Evolutionary conservation across 805 yeast species (phyloP).

Genomic region (Zygosaccharomyces kombuchaensis): DNA sequence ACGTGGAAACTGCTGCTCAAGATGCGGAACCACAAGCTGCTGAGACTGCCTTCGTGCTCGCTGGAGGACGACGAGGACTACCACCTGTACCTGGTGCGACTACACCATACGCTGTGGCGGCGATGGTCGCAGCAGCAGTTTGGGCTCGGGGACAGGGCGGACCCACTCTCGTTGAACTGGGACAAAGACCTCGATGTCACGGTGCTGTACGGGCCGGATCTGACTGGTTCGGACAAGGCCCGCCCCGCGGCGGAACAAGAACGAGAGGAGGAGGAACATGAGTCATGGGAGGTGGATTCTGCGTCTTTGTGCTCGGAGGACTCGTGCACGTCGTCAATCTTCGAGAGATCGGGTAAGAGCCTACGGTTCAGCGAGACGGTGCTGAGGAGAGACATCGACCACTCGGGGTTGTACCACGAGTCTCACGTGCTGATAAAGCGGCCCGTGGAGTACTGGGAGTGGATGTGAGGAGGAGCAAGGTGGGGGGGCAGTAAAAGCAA

Average conservation of each 20-base stretch:
- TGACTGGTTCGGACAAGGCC: conserved; percentile 9
- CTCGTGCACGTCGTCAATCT: conserved; percentile 28
- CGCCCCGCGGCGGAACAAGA: not conserved
- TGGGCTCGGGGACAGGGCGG: conserved; percentile 56
- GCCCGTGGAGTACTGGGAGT: not conserved
- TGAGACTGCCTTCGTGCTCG: conserved; percentile 35
- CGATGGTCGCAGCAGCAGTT: conserved; percentile 86
- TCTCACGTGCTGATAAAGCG: conserved; percentile 20
- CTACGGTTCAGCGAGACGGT: conserved; percentile 27
- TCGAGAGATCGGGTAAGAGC: conserved; percentile 21
- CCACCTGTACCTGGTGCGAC: conserved; percentile 39
- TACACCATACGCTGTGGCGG: conserved; percentile 88
- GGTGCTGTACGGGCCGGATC: conserved; percentile 86
- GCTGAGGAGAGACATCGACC: conserved; percentile 26
- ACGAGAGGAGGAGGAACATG: conserved; percentile 4
- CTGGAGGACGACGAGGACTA: conserved; percentile 32
- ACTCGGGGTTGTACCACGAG: conserved; percentile 21
- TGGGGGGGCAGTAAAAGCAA: not conserved
- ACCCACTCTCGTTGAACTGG: conserved; percentile 90
- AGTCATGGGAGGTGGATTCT: conserved; percentile 1
- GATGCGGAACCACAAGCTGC: conserved; percentile 33
- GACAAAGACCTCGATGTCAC: conserved; percentile 90
- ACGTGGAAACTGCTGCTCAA: conserved; percentile 44
- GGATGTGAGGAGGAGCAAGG: not conserved
- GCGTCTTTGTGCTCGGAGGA: conserved; percentile 22